Conservation (phyloP, 257 asterid genomes). For the Dorcoceras hygrometricum region DNA sequence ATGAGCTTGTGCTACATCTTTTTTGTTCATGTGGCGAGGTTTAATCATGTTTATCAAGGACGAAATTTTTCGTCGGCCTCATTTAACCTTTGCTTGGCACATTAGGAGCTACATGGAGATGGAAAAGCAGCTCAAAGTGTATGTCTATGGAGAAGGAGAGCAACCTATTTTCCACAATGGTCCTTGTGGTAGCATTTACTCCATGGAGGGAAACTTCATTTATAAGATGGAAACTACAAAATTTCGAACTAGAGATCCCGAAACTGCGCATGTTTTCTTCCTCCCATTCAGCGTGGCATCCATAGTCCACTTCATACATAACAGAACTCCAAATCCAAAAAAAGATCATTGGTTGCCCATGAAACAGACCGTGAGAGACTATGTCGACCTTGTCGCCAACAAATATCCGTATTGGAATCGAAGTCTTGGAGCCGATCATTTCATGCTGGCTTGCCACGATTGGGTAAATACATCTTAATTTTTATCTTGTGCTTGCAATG, state of each 20-base stretch:
- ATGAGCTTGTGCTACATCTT: neutral
- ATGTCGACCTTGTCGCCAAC: constrained; percentile 49
- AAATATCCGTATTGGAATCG: constrained; percentile 76
- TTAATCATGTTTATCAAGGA: too few species aligned
- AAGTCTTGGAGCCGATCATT: constrained; percentile 75
- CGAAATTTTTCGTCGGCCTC: neutral
- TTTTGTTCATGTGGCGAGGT: neutral
- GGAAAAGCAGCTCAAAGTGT: constrained; percentile 76
- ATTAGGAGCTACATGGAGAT: constrained; percentile 86
- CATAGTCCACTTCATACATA: constrained; percentile 77
- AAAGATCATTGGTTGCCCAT: constrained; percentile 67
- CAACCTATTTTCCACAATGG: constrained; percentile 91
- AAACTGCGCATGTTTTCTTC: constrained; percentile 64
- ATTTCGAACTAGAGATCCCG: constrained; percentile 67
- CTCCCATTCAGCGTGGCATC: constrained; percentile 77
- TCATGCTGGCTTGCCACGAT: constrained; percentile 96
- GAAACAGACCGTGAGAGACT: constrained; percentile 64
- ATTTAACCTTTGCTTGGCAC: neutral
- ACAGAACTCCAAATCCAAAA: constrained; percentile 25
- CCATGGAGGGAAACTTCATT: constrained; percentile 86
- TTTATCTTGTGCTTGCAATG: neutral
- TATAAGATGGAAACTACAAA: constrained; percentile 56
- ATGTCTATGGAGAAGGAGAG: constrained; percentile 86
- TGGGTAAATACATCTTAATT: constrained; percentile 50
- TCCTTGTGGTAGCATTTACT: constrained; percentile 83